Conservation (phyloP, 192 early-diverging fungal genomes). For the Entophlyctis helioformis region DNA sequence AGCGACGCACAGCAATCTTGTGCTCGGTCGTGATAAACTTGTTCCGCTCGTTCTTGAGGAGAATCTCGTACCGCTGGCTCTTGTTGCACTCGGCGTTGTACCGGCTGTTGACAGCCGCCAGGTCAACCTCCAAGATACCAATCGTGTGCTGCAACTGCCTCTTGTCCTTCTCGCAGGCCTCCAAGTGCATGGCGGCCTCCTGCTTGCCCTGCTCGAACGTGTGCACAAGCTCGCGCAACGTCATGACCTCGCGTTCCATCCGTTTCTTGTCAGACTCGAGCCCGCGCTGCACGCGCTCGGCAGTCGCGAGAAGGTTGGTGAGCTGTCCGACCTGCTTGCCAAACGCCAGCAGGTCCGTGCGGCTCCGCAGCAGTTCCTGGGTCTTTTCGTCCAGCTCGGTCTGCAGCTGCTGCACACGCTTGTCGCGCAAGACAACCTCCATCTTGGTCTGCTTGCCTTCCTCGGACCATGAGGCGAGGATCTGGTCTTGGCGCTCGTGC, state of each 20-base stretch:
- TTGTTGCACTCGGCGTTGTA: too few species aligned
- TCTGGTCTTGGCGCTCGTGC: constrained; percentile 17
- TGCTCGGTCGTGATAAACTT: too few species aligned
- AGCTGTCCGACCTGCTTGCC: constrained; percentile 18
- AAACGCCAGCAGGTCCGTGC: constrained; percentile 29
- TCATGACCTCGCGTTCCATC: constrained; percentile 25
- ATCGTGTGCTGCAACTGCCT: too few species aligned
- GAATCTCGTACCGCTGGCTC: too few species aligned
- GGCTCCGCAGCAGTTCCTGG: constrained; percentile 13
- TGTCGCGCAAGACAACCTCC: constrained; percentile 39
- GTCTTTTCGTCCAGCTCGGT: constrained; percentile 17
- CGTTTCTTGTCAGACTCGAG: constrained; percentile 20
- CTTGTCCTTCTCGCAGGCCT: too few species aligned
- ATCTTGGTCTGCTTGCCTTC: constrained; percentile 19
- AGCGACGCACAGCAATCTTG: too few species aligned
- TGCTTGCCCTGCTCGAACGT: too few species aligned
- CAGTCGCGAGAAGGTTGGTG: not conserved
- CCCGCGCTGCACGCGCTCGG: not conserved
- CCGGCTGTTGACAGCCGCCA: too few species aligned
- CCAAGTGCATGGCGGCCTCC: too few species aligned
- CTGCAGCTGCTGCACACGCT: constrained; percentile 28
- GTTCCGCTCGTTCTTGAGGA: too few species aligned
- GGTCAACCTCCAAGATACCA: too few species aligned
- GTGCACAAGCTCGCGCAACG: too few species aligned
- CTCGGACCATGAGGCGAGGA: constrained; percentile 1